A percentile compares a stretch with the other conserved stretches of the same genome.
These are phyloP conservation scores for Rhytidiadelphus loreus DNA, from an alignment of 225 moss, liverwort and hornwort genomes.

Conservation along the genomic window DNA sequence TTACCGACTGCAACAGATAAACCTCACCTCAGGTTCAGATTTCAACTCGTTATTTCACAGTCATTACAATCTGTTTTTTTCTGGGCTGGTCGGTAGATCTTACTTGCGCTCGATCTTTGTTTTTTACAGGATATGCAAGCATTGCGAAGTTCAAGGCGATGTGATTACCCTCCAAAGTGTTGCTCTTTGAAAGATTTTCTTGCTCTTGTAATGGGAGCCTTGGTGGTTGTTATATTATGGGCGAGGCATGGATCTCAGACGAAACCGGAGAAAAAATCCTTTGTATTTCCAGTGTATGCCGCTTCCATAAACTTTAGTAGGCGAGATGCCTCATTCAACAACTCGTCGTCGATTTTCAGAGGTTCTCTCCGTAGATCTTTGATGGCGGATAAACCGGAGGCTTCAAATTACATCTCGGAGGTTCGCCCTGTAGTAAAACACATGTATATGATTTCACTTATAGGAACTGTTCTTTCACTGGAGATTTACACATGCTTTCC, in stretches of 20 bases:
- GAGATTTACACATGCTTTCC: background rate
- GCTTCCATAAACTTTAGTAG: background rate
- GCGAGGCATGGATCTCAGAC: background rate
- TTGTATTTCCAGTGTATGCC: conserved; percentile 11
- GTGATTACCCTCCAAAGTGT: background rate
- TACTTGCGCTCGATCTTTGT: background rate
- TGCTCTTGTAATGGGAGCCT: background rate
- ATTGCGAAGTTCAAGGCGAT: background rate
- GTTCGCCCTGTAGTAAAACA: conserved; percentile 24
- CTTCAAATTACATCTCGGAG: conserved; percentile 19
- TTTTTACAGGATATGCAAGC: background rate
- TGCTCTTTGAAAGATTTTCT: background rate
- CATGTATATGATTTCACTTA: conserved; percentile 22
- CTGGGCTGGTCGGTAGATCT: background rate
- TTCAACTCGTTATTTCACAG: background rate
- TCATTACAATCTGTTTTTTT: background rate
- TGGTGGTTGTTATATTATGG: background rate
- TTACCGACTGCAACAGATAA: background rate
- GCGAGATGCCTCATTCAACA: background rate
- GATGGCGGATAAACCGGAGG: conserved; percentile 3
- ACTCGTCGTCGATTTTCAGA: background rate
- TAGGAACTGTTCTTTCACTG: conserved; percentile 1
- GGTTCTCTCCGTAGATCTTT: conserved; percentile 6
- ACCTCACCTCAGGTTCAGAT: background rate
- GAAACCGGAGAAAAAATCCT: background rate